Percentiles rank a stretch among this genome's conserved stretches.
Conservation (phyloP, 495 filamentous ascomycete genomes). For the Haplographium delicatum region DNA sequence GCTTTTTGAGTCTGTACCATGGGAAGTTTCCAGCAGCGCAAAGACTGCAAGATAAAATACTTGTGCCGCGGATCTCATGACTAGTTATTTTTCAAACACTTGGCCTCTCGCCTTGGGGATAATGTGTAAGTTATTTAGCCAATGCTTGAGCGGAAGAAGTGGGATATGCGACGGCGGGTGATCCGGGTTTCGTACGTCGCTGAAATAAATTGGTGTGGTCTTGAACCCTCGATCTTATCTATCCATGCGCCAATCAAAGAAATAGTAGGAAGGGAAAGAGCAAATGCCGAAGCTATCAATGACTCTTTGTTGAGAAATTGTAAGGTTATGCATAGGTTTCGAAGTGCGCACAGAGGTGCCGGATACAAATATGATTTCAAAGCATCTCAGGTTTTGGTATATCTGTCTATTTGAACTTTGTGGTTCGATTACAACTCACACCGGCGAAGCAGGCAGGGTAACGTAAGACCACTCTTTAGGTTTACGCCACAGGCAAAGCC, state of each 20-base stretch:
- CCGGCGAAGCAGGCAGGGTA: background rate
- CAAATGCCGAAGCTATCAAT: background rate
- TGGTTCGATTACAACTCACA: constrained; percentile 16
- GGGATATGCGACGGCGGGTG: no score
- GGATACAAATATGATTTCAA: constrained; percentile 15
- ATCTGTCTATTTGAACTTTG: constrained; percentile 14
- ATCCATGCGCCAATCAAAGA: constrained; percentile 1
- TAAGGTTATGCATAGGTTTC: background rate
- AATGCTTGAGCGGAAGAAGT: background rate
- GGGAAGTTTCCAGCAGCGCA: constrained; percentile 56
- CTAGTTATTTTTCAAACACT: constrained; percentile 21
- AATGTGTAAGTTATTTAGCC: constrained; percentile 16
- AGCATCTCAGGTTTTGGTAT: constrained; percentile 15
- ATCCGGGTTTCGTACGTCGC: background rate
- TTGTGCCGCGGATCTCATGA: constrained; percentile 62
- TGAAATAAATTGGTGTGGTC: constrained; percentile 2
- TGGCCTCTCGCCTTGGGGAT: constrained; percentile 9
- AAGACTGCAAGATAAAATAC: constrained; percentile 76
- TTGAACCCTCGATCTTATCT: constrained; percentile 4
- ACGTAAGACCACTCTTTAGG: background rate
- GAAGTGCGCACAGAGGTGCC: constrained; percentile 9
- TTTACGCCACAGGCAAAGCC: constrained; percentile 9
- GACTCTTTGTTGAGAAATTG: background rate
- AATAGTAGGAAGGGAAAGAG: background rate
- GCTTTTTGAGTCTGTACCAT: constrained; percentile 30